Conservation (phyloP, 2,329 filamentous ascomycete genomes). For the Talaromyces sp. region DNA sequence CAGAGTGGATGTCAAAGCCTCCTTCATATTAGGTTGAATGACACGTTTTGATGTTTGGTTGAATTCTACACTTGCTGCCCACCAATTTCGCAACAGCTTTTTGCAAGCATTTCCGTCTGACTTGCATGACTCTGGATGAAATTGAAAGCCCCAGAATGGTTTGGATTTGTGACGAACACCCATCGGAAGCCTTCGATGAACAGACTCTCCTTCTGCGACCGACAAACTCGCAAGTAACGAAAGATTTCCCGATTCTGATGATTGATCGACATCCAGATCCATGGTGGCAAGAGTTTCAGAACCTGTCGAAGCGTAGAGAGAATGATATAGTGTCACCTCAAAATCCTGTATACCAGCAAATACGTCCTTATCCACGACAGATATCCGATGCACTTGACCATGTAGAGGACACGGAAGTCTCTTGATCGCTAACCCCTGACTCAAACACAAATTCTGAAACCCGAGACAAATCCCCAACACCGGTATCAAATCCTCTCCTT, state of each 20-base stretch:
- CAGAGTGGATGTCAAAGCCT: constrained; percentile 20
- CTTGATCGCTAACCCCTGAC: constrained; percentile 64
- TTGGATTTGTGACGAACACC: constrained; percentile 63
- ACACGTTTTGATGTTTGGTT: constrained; percentile 42
- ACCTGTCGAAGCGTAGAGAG: constrained; percentile 48
- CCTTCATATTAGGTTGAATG: constrained; percentile 21
- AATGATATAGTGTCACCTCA: constrained; percentile 74
- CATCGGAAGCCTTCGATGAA: constrained; percentile 61
- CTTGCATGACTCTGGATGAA: constrained; percentile 88
- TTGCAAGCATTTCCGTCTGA: constrained; percentile 58
- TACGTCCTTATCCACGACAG: constrained; percentile 59
- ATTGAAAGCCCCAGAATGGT: constrained; percentile 85
- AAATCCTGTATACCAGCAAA: constrained; percentile 62
- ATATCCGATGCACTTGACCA: constrained; percentile 70
- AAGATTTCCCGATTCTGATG: constrained; percentile 26
- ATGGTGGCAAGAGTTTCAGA: not conserved
- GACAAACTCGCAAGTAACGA: constrained; percentile 61
- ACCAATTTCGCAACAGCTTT: constrained; percentile 71
- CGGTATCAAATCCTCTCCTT: constrained; percentile 60
- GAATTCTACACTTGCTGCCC: constrained; percentile 61
- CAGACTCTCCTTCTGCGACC: constrained; percentile 37
- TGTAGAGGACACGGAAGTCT: constrained; percentile 71
- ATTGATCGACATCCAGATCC: constrained; percentile 9
- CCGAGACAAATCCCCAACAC: constrained; percentile 86
- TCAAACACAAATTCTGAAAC: constrained; percentile 74